phyloP scores from a whole-genome alignment of 345 rosid species.

The Brassica juncea region DNA sequence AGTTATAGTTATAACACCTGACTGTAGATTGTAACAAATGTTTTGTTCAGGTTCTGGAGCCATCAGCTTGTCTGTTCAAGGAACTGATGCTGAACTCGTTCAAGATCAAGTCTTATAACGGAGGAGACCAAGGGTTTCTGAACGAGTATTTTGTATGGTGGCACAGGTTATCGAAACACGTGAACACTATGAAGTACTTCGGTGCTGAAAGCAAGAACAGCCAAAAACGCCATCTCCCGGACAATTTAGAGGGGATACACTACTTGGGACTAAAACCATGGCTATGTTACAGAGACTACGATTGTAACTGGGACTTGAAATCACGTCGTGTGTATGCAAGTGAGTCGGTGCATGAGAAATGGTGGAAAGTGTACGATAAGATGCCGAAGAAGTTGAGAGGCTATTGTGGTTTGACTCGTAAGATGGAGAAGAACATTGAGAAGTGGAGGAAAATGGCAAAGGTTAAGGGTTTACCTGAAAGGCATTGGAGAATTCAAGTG shows the following conservation, averaged over 20 bases:
- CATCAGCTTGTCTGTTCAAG: constrained; percentile 66
- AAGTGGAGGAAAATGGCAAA: constrained; percentile 57
- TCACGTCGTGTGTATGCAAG: constrained; percentile 55
- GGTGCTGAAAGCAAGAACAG: not conserved
- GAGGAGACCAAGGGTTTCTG: constrained; percentile 88
- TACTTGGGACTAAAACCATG: constrained; percentile 89
- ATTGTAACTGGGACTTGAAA: constrained; percentile 80
- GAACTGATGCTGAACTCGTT: constrained; percentile 50
- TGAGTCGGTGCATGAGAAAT: constrained; percentile 57
- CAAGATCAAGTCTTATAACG: constrained; percentile 61
- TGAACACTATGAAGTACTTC: constrained; percentile 61
- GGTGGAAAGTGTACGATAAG: constrained; percentile 78
- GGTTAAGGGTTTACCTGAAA: constrained; percentile 44
- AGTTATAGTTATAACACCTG: not conserved
- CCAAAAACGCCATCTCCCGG: not conserved
- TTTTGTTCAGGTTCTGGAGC: constrained; percentile 53
- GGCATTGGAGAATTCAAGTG: constrained; percentile 59
- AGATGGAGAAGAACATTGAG: constrained; percentile 47
- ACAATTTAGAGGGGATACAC: constrained; percentile 51
- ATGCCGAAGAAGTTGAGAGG: constrained; percentile 59
- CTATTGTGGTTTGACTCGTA: constrained; percentile 53
- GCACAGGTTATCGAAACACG: constrained; percentile 64
- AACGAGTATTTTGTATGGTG: constrained; percentile 84
- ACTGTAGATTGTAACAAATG: not conserved
- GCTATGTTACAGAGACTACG: constrained; percentile 87